phyloP scores from a whole-genome alignment of 495 filamentous ascomycete genomes.

The Aspergillus biplanus region DNA sequence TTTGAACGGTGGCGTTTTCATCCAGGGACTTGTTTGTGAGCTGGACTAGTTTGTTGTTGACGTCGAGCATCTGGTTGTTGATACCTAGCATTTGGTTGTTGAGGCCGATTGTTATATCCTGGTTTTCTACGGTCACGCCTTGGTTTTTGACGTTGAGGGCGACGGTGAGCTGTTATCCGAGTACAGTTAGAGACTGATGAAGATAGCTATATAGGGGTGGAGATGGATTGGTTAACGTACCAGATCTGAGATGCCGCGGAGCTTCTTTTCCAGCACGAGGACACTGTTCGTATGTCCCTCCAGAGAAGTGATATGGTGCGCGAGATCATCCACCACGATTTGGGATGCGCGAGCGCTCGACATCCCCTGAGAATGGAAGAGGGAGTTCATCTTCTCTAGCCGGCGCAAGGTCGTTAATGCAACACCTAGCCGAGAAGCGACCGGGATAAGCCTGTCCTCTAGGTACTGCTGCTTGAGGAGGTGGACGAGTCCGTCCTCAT shows the following conservation, averaged over 20 bases:
- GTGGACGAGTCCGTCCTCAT: slow-evolving; percentile 3
- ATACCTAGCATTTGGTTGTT: slow-evolving; percentile 44
- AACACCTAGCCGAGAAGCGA: slow-evolving; percentile 16
- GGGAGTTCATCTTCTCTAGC: slow-evolving; percentile 15
- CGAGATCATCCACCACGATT: slow-evolving; percentile 6
- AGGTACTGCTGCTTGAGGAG: slow-evolving; percentile 23
- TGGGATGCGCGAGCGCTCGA: slow-evolving; percentile 3
- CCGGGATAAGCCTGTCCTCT: slow-evolving; percentile 15
- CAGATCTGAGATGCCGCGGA: slow-evolving; percentile 24
- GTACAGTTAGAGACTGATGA: no score
- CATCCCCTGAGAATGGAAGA: slow-evolving; percentile 6
- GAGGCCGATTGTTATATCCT: slow-evolving; percentile 11
- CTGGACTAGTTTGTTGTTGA: no score
- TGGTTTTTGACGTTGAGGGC: no score
- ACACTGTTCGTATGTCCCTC: slow-evolving; percentile 22
- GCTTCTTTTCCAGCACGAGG: slow-evolving; percentile 21
- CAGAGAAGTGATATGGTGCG: slow-evolving; percentile 13
- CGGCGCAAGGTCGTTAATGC: slow-evolving; percentile 18
- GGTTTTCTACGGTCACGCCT: no score
- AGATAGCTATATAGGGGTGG: not conserved
- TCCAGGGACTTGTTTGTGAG: slow-evolving; percentile 7
- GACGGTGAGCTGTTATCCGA: no score
- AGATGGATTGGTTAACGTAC: slow-evolving; percentile 24
- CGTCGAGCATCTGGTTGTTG: slow-evolving; percentile 36
- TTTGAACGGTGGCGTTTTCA: slow-evolving; percentile 37